Base-by-base conservation (phyloP, 352 stramenopile species). In the Globisporangium viniferum region DNA sequence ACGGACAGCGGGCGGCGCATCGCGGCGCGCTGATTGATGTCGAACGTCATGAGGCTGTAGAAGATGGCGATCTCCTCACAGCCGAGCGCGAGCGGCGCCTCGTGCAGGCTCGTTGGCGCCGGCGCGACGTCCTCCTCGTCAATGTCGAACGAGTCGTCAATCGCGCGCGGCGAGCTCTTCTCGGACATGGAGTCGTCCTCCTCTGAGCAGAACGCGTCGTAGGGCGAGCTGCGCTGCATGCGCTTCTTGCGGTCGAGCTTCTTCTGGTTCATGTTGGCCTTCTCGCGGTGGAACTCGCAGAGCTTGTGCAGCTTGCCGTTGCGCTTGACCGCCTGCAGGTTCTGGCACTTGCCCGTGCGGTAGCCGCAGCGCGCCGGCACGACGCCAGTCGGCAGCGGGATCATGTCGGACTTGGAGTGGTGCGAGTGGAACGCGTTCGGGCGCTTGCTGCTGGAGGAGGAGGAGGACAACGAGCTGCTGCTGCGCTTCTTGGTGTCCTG, bases 241-340 rank as follows among this genome's bases (percentile, higher is more conserved):
- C 86, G 84, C 78, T 94, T 94, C 81, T 94, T 94, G 67, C 84
- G 84, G 71, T 94, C 86, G 60, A 94, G 75, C 68, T 94, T 94
- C 75, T 92, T 92, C 68, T 94, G 86, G 74, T 92, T 94, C 62
- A 88, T 73, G 74, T 94, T 94, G 66, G 84, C 84, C 65, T 90
- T 89, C 68, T 91, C 84, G 71, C 86, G 84, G 66, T 94, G 86
- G 73, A 91, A 92, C 66, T 94, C 86, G 76, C 86, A 94, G 44
- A 94, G 72, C 66, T 94, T 94, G 82, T 94, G 86, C 59, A 91
- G 74, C 74, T 87, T 91, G 65, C 86, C 86, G 59, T 94, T 92
- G 76, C 84, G 84, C 73, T 94, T 94, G 46, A 91, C 72, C 4
- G 86, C 81, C 69, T 91, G 86, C 58, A 92, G 71, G 71, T 94